phyloP scores from a whole-genome alignment of 352 stramenopile genomes.

The Globisporangium spinosum region DNA sequence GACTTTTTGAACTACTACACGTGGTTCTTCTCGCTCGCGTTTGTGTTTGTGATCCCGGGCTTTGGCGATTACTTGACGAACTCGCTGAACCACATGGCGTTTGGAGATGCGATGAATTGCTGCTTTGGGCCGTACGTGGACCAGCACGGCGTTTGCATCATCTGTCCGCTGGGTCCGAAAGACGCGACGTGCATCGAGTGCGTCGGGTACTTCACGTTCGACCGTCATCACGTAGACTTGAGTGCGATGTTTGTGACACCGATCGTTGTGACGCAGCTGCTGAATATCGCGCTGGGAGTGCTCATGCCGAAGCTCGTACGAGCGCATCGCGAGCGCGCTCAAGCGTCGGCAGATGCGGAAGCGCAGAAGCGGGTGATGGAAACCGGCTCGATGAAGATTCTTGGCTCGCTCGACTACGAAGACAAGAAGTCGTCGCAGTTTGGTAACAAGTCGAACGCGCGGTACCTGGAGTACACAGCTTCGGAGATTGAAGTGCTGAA shows the following conservation, averaged over 20 bases:
- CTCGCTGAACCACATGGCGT: conserved; percentile 78
- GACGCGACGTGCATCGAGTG: conserved; percentile 72
- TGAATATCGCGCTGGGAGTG: conserved; percentile 76
- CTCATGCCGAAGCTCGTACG: conserved; percentile 67
- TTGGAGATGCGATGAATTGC: conserved; percentile 80
- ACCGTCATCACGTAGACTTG: conserved; percentile 79
- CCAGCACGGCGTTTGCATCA: conserved; percentile 56
- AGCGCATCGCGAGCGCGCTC: conserved; percentile 54
- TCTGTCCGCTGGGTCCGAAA: conserved; percentile 62
- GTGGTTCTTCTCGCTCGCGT: conserved; percentile 89
- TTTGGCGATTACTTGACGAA: conserved; percentile 85
- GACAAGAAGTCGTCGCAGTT: conserved; percentile 70
- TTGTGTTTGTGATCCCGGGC: conserved; percentile 85
- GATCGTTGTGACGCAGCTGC: conserved; percentile 78
- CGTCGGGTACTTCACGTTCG: conserved; percentile 79
- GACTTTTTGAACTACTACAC: conserved; percentile 91
- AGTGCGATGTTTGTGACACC: conserved; percentile 85
- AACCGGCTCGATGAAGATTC: conserved; percentile 74
- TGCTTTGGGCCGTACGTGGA: conserved; percentile 86
- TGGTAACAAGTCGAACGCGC: conserved; percentile 60
- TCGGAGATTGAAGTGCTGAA: conserved; percentile 64
- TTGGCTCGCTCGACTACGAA: conserved; percentile 77
- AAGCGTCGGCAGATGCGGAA: conserved; percentile 51
- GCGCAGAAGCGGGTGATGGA: conserved; percentile 68
- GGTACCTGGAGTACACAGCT: conserved; percentile 61